Base-by-base conservation (phyloP, 805 yeast genomes). In the Yamadazyma takamatsuzukensis region DNA sequence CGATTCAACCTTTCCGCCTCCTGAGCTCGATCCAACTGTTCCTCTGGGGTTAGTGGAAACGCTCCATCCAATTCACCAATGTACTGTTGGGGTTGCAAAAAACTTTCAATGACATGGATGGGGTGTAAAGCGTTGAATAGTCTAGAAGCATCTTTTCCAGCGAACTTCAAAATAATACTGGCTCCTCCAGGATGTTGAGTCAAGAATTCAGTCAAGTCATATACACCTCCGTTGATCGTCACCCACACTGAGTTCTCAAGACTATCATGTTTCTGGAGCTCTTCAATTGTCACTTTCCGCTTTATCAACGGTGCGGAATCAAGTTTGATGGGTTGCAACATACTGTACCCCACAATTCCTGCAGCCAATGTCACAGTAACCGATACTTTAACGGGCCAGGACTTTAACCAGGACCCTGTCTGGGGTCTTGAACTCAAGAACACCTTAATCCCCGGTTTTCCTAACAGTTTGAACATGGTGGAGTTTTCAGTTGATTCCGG, bases 171-270 rank as follows among this genome's bases (percentile, higher is more conserved):
- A 30, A 79, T 66, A 15, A 77, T 45, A 36, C 73, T 79, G 6
- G 61, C 64, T n/a, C 85, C 85, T 18, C 75, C 85, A 1, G 85
- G 85, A 52, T 83, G 94, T 49, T 78, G 84, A 17, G 76, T 78
- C 21, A 82, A 47, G 42, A 83, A 83, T 3, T 59, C 68, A 1
- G 95, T 83, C 32, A 90, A 89, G 51, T 90, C 81, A 56, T 89
- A 90, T 19, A 90, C 78, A 47, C 83, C 84, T 51, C 95, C 57
- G 26, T 60, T 46, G 29, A 64, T 51, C 1, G 48, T 54, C 4
- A 61, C 54, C 70, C 70, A 64, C n/a, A 46, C 32, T 10, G 40
- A 37, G n/a, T 37, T 28, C 6, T 34, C 29, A 4, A 17, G 3
- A 2, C 30, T 12, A 11, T 39, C 36, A 25, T 49, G 54, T 22